Base-by-base conservation (phyloP, 1,284 basidiomycete species). In the Cutaneotrichosporon cutaneum region DNA sequence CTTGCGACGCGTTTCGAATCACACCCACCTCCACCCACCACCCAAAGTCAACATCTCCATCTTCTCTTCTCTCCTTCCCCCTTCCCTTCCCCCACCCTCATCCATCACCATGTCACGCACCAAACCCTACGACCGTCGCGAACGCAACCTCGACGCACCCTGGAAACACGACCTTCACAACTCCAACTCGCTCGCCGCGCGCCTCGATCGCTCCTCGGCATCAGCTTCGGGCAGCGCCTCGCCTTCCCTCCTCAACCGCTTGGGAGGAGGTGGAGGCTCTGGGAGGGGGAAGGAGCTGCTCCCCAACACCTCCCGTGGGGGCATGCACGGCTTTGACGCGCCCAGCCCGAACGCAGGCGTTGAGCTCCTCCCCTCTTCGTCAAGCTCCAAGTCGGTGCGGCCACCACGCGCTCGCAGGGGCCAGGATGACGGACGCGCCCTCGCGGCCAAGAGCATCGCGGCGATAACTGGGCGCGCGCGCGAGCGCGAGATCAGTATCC, bases 401-500 rank as follows among this genome's bases (percentile, higher is more conserved):
- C 18, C 42, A 1, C 18, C 50, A 0, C 61, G 64, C 24, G 26
- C 35, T 13, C 61, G 59, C 16, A 8, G 62, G 35, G 22, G 16
- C 5, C 42, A 22, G 2, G 52, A 35, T 42, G 57, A 61, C 11
- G 32, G 59, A 3, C 56, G 53, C 9, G 56, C 61, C 1, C 58
- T 62, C 9, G 54, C 61, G 13, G 54, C 60, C 10, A 53, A 39
- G 39, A 47, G 57, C 27, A 32, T 60, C 21, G 59, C 42, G n/a
- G 56, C 59, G 27, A 47, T 61, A 18, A 56, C 50, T 22, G 24
- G 47, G 18, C 47, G 56, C 14, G 21, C 13, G 4, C 45, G 16
- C 16, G 54, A 36, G 39, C 21, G 47, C 30, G 55, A 52, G 27
- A n/a, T 60, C 74, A 80, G 48, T 21, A 92, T 92, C 76, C 89